Base-by-base conservation (phyloP, 108 stramenopile species). In the Tribonema minus region DNA sequence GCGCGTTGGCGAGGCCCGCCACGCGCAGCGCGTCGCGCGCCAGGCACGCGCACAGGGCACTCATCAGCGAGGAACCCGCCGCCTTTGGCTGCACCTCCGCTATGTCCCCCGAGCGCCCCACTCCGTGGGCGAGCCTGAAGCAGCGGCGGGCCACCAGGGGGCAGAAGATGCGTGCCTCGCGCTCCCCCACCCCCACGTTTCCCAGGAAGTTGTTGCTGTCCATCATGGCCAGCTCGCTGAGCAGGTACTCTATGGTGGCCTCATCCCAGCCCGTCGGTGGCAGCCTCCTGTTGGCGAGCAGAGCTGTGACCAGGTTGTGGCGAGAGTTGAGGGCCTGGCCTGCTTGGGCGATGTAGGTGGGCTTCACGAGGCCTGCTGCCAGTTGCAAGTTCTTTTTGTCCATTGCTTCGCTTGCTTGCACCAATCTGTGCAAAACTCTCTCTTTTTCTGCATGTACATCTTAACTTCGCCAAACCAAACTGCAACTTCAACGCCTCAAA, bases 41-140 rank as follows among this genome's bases (percentile, higher is more conserved):
- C 71, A 98, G 77, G 7, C 78, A 36, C 32, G 90, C 86, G 9
- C 92, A 88, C 23, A 99, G 82, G 68, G 92, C 86, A 20, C 91
- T 89, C 66, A 98, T 69, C n/a, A 93, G 88, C 66, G 91, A 92
- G 31, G 92, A 94, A 36, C 99, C 99, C 25, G 95, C 97, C 26
- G 99, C 99, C 85, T 99, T 99, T 72, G 99, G 99, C 78, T 99
- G 99, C 3, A 94, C 90, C 72, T 95, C 97, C 34, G 91, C 92
- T 3, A 99, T 88, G 82, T 99, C 97, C 1, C 99, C 99, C 34
- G 90, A 91, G 7, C 99, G 89, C 20, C 99, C 99, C 37, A 99
- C 92, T 2, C 99, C 99, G 85, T 99, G 99, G 23, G 90, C 88
- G 7, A 98, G 80, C 31, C 95, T 93, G 82, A 82, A 96, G 77